Evolutionary conservation across 805 yeast species (phyloP).

Genomic region (Maudiozyma barnettii): DNA sequence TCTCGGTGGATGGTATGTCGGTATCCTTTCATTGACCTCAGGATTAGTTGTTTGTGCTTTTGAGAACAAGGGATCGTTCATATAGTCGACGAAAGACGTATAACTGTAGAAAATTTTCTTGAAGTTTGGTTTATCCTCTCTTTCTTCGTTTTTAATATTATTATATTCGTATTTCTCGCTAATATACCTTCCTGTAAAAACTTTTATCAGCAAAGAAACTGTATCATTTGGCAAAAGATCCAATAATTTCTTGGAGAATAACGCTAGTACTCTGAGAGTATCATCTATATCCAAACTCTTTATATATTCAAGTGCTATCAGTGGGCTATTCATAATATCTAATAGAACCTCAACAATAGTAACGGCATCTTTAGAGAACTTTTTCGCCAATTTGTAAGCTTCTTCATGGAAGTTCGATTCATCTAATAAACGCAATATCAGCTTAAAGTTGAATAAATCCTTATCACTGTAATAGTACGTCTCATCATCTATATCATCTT

Average conservation of each 20-base stretch:
- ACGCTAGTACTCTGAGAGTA: slow-evolving; percentile 57
- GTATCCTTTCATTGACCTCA: slow-evolving; percentile 21
- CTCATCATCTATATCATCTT: slow-evolving; percentile 30
- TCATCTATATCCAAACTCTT: slow-evolving; percentile 67
- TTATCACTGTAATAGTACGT: slow-evolving; percentile 25
- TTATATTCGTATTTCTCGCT: slow-evolving; percentile 30
- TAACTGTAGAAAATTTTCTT: slow-evolving; percentile 41
- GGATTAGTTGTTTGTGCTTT: slow-evolving; percentile 1
- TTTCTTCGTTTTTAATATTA: background rate
- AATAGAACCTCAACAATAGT: slow-evolving; percentile 68
- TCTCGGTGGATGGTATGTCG: slow-evolving; percentile 84
- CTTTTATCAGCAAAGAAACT: slow-evolving; percentile 70
- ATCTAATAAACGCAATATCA: slow-evolving; percentile 58
- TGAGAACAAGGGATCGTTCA: slow-evolving; percentile 29
- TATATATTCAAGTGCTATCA: slow-evolving; percentile 53
- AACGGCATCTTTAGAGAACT: slow-evolving; percentile 57
- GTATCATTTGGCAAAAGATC: slow-evolving; percentile 69
- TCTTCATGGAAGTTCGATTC: slow-evolving; percentile 59
- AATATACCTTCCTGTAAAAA: slow-evolving; percentile 76
- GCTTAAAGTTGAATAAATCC: slow-evolving; percentile 50
- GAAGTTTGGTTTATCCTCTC: slow-evolving; percentile 1
- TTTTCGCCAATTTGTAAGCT: slow-evolving; percentile 62
- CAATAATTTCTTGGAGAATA: slow-evolving; percentile 54
- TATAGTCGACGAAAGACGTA: slow-evolving; percentile 48
- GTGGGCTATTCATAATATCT: slow-evolving; percentile 52